A percentile compares a stretch with the other conserved stretches of the same genome.
These are phyloP conservation scores for Lichtheimia hyalospora DNA, from an alignment of 371 early-diverging fungal species.

Conservation along the genomic window DNA sequence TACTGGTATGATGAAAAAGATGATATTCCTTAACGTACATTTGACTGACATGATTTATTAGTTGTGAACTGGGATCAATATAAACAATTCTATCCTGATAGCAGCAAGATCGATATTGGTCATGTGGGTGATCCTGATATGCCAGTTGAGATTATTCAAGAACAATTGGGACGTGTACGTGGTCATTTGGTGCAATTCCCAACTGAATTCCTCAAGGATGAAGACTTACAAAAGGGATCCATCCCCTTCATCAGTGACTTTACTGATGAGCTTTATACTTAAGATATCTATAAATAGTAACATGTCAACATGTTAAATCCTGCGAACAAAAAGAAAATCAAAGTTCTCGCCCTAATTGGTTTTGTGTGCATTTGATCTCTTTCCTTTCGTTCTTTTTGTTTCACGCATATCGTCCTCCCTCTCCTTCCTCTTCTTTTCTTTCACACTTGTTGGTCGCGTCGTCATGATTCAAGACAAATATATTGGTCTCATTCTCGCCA, in stretches of 20 bases:
- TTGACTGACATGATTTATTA: constrained; percentile 1
- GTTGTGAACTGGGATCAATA: constrained; percentile 70
- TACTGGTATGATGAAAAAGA: constrained; percentile 23
- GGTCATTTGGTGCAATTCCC: constrained; percentile 81
- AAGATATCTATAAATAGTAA: constrained; percentile 7
- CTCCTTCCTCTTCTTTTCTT: not conserved
- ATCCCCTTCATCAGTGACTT: constrained; percentile 32
- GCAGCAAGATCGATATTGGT: constrained; percentile 31
- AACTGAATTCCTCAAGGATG: constrained; percentile 64
- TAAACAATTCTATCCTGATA: constrained; percentile 54
- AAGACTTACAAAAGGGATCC: constrained; percentile 38
- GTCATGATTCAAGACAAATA: constrained; percentile 72
- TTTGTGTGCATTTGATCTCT: not conserved
- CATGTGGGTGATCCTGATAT: constrained; percentile 41
- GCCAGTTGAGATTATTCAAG: constrained; percentile 36
- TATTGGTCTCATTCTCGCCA: constrained; percentile 82
- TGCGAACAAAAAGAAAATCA: constrained; percentile 1
- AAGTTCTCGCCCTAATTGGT: too few relatives aligned
- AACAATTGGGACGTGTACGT: constrained; percentile 42
- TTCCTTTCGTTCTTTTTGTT: not conserved
- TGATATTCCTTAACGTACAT: not conserved
- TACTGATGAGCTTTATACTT: constrained; percentile 39
- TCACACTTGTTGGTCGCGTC: not conserved
- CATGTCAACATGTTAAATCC: not conserved
- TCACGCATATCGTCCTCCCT: not conserved